Evolutionary conservation across 2,329 filamentous ascomycete genomes (phyloP).

Genomic region (Pseudogymnoascus sp.): DNA sequence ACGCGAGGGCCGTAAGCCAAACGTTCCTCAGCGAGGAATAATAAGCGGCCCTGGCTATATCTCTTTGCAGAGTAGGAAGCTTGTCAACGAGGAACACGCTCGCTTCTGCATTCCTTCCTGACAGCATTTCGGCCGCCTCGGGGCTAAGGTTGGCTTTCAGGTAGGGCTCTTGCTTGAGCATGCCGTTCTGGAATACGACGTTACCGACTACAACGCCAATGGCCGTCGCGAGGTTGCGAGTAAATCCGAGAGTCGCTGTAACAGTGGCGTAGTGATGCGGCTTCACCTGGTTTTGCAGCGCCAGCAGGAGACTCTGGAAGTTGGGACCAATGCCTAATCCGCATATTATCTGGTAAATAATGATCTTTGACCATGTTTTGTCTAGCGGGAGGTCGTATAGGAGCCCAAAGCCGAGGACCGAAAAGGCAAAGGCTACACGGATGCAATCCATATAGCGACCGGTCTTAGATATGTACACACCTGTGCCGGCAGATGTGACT

Average conservation of each 20-base stretch:
- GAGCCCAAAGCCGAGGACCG: slow-evolving; percentile 57
- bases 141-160: slow-evolving; percentile 20
- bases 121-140: slow-evolving; percentile 17
- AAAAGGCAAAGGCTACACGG: slow-evolving; percentile 47
- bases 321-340: slow-evolving; percentile 59
- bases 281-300: slow-evolving; percentile 54
- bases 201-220: slow-evolving; percentile 42
- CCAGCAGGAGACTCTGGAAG: slow-evolving; percentile 61
- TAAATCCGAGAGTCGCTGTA: slow-evolving; percentile 56
- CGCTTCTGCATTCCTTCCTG: slow-evolving; percentile 22
- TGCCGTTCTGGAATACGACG: slow-evolving; percentile 43
- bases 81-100: slow-evolving; percentile 20
- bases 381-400: slow-evolving; percentile 53
- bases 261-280: slow-evolving; percentile 59
- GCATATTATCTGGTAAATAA: slow-evolving; percentile 54
- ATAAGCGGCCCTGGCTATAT: slow-evolving; percentile 20
- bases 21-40: slow-evolving; percentile 20
- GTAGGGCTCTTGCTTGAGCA: slow-evolving; percentile 21
- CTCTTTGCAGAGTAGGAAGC: slow-evolving; percentile 18
- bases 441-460: slow-evolving; percentile 58
- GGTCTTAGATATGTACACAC: slow-evolving; percentile 52
- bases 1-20: slow-evolving; percentile 26
- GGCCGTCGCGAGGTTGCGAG: slow-evolving; percentile 41
- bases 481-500: slow-evolving; percentile 48
- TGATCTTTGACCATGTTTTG: slow-evolving; percentile 46